phyloP scores from a whole-genome alignment of 805 yeast genomes.

The Phaffomyces antillensis region DNA sequence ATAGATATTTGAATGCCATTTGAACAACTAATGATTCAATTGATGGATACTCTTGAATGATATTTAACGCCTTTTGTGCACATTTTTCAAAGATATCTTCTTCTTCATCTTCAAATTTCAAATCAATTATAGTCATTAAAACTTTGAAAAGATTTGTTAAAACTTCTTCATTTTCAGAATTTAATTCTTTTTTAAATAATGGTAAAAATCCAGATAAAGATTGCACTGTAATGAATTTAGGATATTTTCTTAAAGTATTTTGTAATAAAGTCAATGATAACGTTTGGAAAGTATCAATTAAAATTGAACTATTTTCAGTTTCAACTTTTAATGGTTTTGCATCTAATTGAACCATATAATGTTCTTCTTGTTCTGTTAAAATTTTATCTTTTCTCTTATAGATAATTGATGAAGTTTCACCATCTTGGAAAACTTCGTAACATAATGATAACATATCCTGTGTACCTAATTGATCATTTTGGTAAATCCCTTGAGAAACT shows the following conservation, averaged over 20 bases:
- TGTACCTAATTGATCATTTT: constrained; percentile 52
- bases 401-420: constrained; percentile 26
- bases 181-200: constrained; percentile 50
- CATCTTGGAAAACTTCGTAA: constrained; percentile 59
- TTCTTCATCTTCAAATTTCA: constrained; percentile 51
- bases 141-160: constrained; percentile 60
- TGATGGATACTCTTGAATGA: constrained; percentile 68
- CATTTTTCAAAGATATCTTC: constrained; percentile 46
- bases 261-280: constrained; percentile 73
- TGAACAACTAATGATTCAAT: constrained; percentile 79
- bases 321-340: constrained; percentile 49
- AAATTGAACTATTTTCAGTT: constrained; percentile 43
- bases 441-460: constrained; percentile 62
- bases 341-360: constrained; percentile 68
- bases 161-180: constrained; percentile 72
- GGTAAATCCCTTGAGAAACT: constrained; percentile 70
- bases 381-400: neutral
- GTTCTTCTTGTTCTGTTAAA: constrained; percentile 38
- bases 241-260: constrained; percentile 60
- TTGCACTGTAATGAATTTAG: constrained; percentile 46
- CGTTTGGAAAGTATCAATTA: constrained; percentile 57
- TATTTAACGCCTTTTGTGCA: constrained; percentile 51
- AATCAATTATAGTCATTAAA: constrained; percentile 48
- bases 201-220: constrained; percentile 74
- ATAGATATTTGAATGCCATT: constrained; percentile 63